Conservation (phyloP, 352 stramenopile genomes). For the Globisporangium okanoganense region DNA sequence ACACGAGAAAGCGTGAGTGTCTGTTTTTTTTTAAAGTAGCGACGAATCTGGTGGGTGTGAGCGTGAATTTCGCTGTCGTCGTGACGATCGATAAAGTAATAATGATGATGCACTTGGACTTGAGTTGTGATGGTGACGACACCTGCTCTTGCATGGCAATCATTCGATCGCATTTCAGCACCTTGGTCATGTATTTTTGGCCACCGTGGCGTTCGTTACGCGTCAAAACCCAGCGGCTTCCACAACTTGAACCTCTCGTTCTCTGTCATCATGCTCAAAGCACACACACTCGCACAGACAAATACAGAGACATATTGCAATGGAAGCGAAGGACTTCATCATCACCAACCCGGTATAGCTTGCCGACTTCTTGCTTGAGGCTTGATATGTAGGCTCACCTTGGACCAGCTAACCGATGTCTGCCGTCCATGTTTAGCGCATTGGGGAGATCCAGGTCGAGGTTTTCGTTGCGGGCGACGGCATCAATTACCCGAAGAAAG, state of each 20-base stretch:
- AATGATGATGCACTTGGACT: neutral
- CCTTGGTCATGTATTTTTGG: neutral
- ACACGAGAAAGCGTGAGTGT: slow-evolving; percentile 22
- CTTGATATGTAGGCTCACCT: neutral
- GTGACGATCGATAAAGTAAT: neutral
- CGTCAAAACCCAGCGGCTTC: neutral
- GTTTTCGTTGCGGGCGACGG: slow-evolving; percentile 89
- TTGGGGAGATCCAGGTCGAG: slow-evolving; percentile 81
- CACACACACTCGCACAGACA: neutral
- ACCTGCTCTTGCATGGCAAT: neutral
- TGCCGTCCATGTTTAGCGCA: slow-evolving; percentile 21
- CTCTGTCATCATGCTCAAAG: neutral
- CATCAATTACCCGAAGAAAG: slow-evolving; percentile 87
- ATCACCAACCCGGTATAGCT: slow-evolving; percentile 39
- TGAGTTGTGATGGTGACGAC: neutral
- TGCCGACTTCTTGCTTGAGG: too few relatives aligned
- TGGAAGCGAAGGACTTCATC: slow-evolving; percentile 61
- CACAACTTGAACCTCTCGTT: neutral
- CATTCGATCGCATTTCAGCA: neutral
- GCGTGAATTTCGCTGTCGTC: neutral
- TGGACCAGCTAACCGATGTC: neutral
- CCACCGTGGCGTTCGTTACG: neutral
- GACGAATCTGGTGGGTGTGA: neutral
- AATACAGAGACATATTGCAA: slow-evolving; percentile 14
- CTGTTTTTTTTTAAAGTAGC: neutral